Evolutionary conservation across 2,329 filamentous ascomycete species (phyloP).

Genomic region (Pyrenochaeta sp.): DNA sequence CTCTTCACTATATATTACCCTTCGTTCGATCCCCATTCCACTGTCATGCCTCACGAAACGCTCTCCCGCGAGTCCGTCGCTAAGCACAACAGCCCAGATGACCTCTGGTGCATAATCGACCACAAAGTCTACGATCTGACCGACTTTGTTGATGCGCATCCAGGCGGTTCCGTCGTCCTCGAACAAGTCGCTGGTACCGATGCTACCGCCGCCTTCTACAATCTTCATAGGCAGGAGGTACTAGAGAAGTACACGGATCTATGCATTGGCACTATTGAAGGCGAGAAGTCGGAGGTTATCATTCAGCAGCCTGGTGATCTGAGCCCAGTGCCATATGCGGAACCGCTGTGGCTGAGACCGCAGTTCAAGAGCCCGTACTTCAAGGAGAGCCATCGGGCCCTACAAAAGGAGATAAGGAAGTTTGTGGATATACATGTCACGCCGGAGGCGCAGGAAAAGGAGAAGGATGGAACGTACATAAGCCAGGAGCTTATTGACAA

Average conservation of each 20-base stretch:
- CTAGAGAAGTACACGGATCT: conserved; percentile 79
- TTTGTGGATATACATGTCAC: conserved; percentile 77
- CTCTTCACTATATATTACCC: neutral
- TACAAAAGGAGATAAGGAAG: conserved; percentile 74
- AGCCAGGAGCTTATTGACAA: conserved; percentile 75
- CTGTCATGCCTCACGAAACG: conserved; percentile 43
- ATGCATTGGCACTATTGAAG: conserved; percentile 76
- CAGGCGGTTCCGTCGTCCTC: conserved; percentile 81
- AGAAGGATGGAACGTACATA: conserved; percentile 76
- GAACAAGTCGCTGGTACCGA: conserved; percentile 82
- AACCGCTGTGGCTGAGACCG: conserved; percentile 82
- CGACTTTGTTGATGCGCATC: conserved; percentile 86
- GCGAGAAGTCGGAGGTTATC: conserved; percentile 78
- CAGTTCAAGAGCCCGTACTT: conserved; percentile 83
- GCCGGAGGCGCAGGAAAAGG: conserved; percentile 78
- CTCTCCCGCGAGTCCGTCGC: conserved; percentile 69
- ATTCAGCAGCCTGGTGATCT: conserved; percentile 75
- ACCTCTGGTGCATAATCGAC: conserved; percentile 85
- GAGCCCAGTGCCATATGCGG: conserved; percentile 81
- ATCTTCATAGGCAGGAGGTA: conserved; percentile 91
- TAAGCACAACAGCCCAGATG: conserved; percentile 77
- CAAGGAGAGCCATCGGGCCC: conserved; percentile 73
- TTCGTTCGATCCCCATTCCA: neutral
- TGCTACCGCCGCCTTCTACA: conserved; percentile 86
- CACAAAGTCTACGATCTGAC: conserved; percentile 86